Evolutionary conservation across 2,329 filamentous ascomycete species (phyloP).

Genomic region (Colletotrichum graminicola): DNA sequence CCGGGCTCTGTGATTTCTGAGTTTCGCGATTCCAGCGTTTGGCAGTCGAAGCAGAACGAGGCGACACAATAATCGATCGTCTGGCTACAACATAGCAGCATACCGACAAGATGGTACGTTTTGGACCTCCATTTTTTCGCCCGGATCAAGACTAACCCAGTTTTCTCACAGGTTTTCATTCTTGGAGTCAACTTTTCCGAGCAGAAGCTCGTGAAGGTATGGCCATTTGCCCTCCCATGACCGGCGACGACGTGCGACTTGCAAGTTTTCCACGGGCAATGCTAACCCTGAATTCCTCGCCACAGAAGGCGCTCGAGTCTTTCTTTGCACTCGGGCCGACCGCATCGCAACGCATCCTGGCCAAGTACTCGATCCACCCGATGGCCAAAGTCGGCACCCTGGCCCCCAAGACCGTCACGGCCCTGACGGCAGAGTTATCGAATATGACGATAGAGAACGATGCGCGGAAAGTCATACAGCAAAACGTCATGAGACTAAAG

Average conservation of each 20-base stretch:
- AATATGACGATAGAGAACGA: conserved; percentile 96
- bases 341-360: conserved; percentile 80
- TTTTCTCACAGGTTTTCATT: conserved; percentile 78
- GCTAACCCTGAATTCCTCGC: conserved; percentile 14
- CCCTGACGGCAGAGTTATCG: conserved; percentile 86
- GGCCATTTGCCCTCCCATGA: conserved; percentile 38
- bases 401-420: conserved; percentile 80
- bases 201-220: conserved; percentile 84
- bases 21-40: conserved; percentile 26
- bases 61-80: neutral
- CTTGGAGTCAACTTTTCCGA: conserved; percentile 89
- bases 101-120: conserved; percentile 25
- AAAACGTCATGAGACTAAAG: conserved; percentile 87
- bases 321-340: conserved; percentile 89
- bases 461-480: conserved; percentile 78
- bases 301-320: conserved; percentile 78
- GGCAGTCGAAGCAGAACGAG: neutral
- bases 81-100: neutral
- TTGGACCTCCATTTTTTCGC: too few relatives aligned
- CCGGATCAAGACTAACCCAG: neutral
- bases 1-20: conserved; percentile 28
- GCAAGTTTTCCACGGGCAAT: conserved; percentile 13
- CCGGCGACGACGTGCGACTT: neutral
- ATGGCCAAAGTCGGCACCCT: conserved; percentile 82
- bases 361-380: conserved; percentile 89